phyloP scores from a whole-genome alignment of 164 flowering plant genomes.

The Paratinospora sagittata region DNA sequence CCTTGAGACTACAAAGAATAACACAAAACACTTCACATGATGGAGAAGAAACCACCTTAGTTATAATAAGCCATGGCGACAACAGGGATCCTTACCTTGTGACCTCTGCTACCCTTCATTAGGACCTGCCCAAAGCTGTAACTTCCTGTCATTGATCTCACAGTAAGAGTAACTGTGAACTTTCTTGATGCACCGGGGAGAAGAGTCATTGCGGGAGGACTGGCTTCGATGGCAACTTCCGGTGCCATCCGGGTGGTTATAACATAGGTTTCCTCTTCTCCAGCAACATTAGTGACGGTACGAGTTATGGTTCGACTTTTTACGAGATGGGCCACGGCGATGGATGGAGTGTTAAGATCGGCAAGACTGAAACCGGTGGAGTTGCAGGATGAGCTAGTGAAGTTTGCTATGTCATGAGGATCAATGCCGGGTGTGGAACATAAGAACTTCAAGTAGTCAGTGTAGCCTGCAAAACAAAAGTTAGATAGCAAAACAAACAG shows the following conservation, averaged over 20 bases:
- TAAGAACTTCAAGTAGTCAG: slow-evolving; percentile 76
- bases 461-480: slow-evolving; percentile 43
- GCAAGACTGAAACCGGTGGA: slow-evolving; percentile 55
- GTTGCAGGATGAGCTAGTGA: slow-evolving; percentile 67
- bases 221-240: slow-evolving; percentile 62
- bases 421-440: slow-evolving; percentile 89
- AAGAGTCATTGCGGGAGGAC: slow-evolving; percentile 83
- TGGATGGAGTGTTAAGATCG: slow-evolving; percentile 81
- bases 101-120: slow-evolving; percentile 90
- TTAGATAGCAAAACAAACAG: background rate
- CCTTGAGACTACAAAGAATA: slow-evolving; percentile 61
- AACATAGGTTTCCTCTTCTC: slow-evolving; percentile 64
- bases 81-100: slow-evolving; percentile 88
- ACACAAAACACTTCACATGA: slow-evolving; percentile 22
- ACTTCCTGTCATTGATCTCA: slow-evolving; percentile 58
- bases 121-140: slow-evolving; percentile 83
- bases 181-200: slow-evolving; percentile 56
- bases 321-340: slow-evolving; percentile 72
- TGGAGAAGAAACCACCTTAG: slow-evolving; percentile 20
- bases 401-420: slow-evolving; percentile 53
- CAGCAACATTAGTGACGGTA: slow-evolving; percentile 76
- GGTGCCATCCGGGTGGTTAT: slow-evolving; percentile 73
- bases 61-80: slow-evolving; percentile 81
- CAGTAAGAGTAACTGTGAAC: slow-evolving; percentile 66
- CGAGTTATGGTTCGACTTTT: slow-evolving; percentile 63